These are phyloP conservation scores for Salix dunnii DNA, from an alignment of 345 rosid genomes.

Conservation along the genomic window DNA sequence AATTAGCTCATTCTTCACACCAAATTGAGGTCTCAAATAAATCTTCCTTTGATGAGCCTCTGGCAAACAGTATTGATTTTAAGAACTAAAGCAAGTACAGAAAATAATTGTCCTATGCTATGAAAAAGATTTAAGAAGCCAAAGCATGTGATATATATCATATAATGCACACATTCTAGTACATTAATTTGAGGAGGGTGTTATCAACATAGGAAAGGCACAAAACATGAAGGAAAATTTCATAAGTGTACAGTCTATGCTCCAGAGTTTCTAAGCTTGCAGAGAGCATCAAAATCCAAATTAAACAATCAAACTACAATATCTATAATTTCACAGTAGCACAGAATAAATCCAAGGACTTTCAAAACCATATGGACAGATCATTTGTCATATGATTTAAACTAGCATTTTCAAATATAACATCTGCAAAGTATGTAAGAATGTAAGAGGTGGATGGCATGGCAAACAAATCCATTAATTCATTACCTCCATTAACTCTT, in stretches of 20 bases:
- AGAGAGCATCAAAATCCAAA: not conserved
- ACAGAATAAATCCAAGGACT: not conserved
- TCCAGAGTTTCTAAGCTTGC: not conserved
- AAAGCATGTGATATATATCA: not conserved
- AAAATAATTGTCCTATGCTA: not conserved
- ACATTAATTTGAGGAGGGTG: not conserved
- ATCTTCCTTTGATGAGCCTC: not conserved
- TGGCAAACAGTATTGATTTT: not conserved
- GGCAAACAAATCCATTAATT: conserved; percentile 6
- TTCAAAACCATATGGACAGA: not conserved
- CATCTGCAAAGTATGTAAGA: not conserved
- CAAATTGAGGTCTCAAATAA: not conserved
- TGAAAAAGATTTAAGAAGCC: not conserved
- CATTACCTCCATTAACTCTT: conserved; percentile 71
- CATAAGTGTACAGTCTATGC: not conserved
- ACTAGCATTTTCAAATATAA: not conserved
- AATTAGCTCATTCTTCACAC: conserved; percentile 8
- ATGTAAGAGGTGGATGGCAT: not conserved
- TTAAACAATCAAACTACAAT: not conserved
- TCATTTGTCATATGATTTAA: not conserved
- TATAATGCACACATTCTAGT: not conserved
- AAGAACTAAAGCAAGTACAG: not conserved
- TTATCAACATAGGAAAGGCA: not conserved
- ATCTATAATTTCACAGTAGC: not conserved
- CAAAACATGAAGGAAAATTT: not conserved